Evolutionary conservation across 768 basidiomycete species (phyloP).

Genomic region (Mycena amicta): DNA sequence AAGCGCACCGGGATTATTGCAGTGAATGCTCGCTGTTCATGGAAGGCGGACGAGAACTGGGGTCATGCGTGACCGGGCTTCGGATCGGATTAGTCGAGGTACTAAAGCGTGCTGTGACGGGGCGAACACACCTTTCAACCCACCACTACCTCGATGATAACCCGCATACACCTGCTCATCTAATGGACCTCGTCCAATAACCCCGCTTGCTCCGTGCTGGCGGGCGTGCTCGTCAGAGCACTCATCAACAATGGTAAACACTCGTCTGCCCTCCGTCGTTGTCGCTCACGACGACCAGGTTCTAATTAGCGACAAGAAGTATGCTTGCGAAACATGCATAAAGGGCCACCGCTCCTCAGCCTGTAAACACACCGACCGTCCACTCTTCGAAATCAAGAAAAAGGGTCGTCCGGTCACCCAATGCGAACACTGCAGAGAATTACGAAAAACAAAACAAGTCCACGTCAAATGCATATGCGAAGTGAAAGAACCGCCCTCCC

Average conservation of each 20-base stretch:
- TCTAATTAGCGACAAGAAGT: slow-evolving; percentile 76
- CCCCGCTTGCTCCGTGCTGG: background rate
- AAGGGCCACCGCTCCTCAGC: slow-evolving; percentile 91
- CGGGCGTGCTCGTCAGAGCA: slow-evolving; percentile 2
- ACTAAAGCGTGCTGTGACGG: background rate
- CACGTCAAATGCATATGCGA: slow-evolving; percentile 88
- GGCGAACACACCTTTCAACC: background rate
- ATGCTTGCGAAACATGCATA: slow-evolving; percentile 90
- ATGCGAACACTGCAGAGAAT: slow-evolving; percentile 84
- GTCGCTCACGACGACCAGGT: slow-evolving; percentile 43
- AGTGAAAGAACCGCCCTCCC: slow-evolving; percentile 61
- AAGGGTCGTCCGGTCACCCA: slow-evolving; percentile 92
- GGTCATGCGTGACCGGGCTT: background rate
- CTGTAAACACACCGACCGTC: slow-evolving; percentile 86
- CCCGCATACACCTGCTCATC: background rate
- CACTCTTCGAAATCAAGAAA: slow-evolving; percentile 90
- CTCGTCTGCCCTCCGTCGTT: background rate
- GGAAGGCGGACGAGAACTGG: background rate
- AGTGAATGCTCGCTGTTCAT: background rate
- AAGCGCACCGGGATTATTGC: background rate
- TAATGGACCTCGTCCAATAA: slow-evolving; percentile 1
- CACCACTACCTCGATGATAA: background rate
- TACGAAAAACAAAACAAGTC: slow-evolving; percentile 83
- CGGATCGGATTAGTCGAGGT: background rate
- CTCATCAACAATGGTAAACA: background rate